Conservation (phyloP, 768 basidiomycete genomes). For the Solioccasus polychromus region DNA sequence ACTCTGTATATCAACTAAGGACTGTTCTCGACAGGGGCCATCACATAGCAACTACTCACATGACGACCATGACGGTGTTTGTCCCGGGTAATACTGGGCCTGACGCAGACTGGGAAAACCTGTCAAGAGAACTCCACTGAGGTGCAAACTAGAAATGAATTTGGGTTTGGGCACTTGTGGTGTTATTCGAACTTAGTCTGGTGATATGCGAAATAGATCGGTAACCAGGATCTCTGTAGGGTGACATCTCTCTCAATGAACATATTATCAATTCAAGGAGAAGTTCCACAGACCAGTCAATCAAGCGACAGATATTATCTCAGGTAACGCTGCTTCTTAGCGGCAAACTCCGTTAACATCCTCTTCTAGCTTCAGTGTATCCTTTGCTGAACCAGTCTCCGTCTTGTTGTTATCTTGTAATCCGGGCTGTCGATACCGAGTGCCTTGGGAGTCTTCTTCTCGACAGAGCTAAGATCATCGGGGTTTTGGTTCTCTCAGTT, state of each 20-base stretch:
- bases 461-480: conserved; percentile 1
- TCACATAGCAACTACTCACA: too few species aligned
- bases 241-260: too few species aligned
- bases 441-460: not conserved
- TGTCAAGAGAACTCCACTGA: not conserved
- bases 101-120: not conserved
- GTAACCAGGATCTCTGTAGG: too few species aligned
- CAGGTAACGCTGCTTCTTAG: not conserved
- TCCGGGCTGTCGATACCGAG: not conserved
- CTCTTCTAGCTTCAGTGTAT: not conserved
- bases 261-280: not conserved
- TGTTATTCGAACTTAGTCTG: too few species aligned
- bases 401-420: not conserved
- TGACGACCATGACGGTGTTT: too few species aligned
- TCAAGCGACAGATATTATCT: not conserved
- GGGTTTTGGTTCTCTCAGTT: not conserved
- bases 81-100: too few species aligned
- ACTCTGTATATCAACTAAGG: too few species aligned
- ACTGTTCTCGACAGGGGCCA: too few species aligned
- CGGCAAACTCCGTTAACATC: not conserved
- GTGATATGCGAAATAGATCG: too few species aligned
- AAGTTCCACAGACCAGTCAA: not conserved
- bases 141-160: too few species aligned
- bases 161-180: too few species aligned
- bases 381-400: not conserved